phyloP scores from a whole-genome alignment of 192 early-diverging fungal species.

The Backusella circina region DNA sequence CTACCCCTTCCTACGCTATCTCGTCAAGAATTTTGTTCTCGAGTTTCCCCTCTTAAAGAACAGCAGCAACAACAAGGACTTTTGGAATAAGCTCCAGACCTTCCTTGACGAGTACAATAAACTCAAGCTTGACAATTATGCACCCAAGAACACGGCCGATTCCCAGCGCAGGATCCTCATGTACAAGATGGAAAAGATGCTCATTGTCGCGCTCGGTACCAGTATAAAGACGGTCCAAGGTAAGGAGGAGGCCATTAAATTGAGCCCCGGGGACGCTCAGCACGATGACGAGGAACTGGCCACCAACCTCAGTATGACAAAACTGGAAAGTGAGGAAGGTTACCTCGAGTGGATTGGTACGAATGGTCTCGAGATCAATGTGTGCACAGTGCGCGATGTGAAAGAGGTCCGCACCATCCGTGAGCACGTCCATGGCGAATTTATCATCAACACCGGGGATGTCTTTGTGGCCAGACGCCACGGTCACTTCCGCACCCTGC shows the following conservation, averaged over 20 bases:
- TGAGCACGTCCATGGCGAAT: slow-evolving; percentile 42
- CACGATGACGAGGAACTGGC: not conserved
- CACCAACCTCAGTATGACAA: not conserved
- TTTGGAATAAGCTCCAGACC: slow-evolving; percentile 46
- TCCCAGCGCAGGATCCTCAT: slow-evolving; percentile 28
- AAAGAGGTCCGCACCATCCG: slow-evolving; percentile 40
- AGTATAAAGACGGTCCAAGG: slow-evolving; percentile 29
- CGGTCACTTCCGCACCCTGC: slow-evolving; percentile 42
- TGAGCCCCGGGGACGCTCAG: not conserved
- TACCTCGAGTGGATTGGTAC: slow-evolving; percentile 18
- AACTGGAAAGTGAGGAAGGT: slow-evolving; percentile 13
- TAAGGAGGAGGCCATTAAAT: slow-evolving; percentile 19
- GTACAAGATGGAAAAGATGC: slow-evolving; percentile 30
- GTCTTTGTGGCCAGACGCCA: slow-evolving; percentile 41
- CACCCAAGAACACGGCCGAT: slow-evolving; percentile 13
- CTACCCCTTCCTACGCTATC: slow-evolving; percentile 44
- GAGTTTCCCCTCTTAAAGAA: slow-evolving; percentile 52
- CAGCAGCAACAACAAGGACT: slow-evolving; percentile 14
- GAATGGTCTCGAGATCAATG: slow-evolving; percentile 41
- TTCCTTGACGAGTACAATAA: slow-evolving; percentile 50
- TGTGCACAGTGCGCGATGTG: slow-evolving; percentile 37
- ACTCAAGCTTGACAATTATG: slow-evolving; percentile 32
- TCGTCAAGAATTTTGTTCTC: slow-evolving; percentile 42
- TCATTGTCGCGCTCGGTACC: slow-evolving; percentile 28
- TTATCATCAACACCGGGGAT: slow-evolving; percentile 30